A percentile compares a stretch with the other conserved stretches of the same genome.
These are phyloP conservation scores for Paecilomyces variotii DNA, from an alignment of 2,329 filamentous ascomycete genomes.

Conservation along the genomic window DNA sequence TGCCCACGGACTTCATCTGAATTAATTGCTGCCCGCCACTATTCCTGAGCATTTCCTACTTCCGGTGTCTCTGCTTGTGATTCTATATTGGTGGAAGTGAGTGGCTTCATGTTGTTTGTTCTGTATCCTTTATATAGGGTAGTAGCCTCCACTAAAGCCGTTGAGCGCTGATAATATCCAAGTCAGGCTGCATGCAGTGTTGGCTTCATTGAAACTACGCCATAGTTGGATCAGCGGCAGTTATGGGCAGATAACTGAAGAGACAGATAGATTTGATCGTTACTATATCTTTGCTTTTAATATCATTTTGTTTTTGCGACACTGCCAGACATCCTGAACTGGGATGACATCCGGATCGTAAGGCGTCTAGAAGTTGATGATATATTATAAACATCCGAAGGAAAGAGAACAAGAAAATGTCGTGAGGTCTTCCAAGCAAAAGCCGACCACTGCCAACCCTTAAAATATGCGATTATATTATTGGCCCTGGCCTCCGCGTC, in stretches of 20 bases:
- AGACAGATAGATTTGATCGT: not conserved
- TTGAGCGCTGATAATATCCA: not conserved
- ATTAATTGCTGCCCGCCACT: no score
- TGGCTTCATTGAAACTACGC: not conserved
- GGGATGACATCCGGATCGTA: not conserved
- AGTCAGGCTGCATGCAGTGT: not conserved
- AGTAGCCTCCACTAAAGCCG: no score
- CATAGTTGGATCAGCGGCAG: not conserved
- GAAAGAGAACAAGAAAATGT: not conserved
- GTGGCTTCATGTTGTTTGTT: no score
- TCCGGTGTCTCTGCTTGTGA: no score
- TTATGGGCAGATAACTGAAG: not conserved
- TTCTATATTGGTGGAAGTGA: no score
- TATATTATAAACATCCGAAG: not conserved
- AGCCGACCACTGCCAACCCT: not conserved
- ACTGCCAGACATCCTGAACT: not conserved
- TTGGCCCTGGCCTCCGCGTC: slow-evolving; percentile 31
- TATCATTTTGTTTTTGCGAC: not conserved
- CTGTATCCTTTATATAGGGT: no score
- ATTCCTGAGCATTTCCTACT: no score
- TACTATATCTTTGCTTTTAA: not conserved
- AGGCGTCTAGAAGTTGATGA: not conserved
- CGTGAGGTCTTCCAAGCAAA: not conserved
- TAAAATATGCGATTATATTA: slow-evolving; percentile 5
- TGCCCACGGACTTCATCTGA: no score